These are phyloP conservation scores for Aspergillus tanneri DNA, from an alignment of 2,329 filamentous ascomycete genomes.

Conservation along the genomic window DNA sequence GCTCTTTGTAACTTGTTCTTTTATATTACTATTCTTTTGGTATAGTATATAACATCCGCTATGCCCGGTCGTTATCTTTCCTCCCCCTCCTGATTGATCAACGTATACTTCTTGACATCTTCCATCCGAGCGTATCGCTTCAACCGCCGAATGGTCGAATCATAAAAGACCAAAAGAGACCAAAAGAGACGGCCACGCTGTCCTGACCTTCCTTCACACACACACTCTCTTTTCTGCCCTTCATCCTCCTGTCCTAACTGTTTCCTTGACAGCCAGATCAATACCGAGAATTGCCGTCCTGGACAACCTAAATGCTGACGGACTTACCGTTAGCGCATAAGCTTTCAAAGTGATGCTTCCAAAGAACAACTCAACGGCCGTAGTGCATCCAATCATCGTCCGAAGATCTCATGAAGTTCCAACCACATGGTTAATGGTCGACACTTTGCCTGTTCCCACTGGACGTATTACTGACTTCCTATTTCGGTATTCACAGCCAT, in stretches of 20 bases:
- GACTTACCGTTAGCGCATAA: conserved; percentile 1
- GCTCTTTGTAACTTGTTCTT: conserved; percentile 5
- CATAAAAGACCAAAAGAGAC: background rate
- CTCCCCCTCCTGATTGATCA: background rate
- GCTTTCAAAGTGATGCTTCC: conserved; percentile 27
- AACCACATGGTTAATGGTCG: background rate
- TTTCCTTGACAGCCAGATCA: no score
- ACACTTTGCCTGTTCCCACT: background rate
- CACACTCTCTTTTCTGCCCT: background rate
- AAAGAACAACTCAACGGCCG: conserved; percentile 14
- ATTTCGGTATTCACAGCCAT: no score
- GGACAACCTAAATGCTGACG: background rate
- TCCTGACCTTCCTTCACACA: background rate
- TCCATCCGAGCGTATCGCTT: conserved; percentile 6
- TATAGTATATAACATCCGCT: background rate
- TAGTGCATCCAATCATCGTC: conserved; percentile 21
- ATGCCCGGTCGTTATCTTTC: background rate
- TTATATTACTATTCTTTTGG: no score
- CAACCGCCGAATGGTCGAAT: conserved; percentile 1
- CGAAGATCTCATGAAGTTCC: no score
- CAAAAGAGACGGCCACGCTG: background rate
- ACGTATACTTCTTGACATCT: background rate
- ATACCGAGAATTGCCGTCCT: background rate
- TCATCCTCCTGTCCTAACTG: no score
- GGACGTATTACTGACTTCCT: no score